A percentile compares a stretch with the other conserved stretches of the same genome.
Conservation (phyloP, 108 stramenopile genomes). For the Mayamaea pseudoterrestris region DNA sequence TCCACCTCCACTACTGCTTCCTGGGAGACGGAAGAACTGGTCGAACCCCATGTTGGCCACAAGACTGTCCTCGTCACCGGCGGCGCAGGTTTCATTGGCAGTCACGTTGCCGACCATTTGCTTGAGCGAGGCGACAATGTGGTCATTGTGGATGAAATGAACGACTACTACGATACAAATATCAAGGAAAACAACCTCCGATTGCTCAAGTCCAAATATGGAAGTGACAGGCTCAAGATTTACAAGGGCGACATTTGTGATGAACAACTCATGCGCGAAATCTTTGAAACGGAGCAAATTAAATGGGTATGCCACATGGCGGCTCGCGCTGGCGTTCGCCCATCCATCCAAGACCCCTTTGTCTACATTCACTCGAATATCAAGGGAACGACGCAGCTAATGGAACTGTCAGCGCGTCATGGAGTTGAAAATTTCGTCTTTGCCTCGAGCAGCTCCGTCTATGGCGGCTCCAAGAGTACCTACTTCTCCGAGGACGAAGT, state of each 20-base stretch:
- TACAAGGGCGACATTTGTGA: conserved; percentile 92
- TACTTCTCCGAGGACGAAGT: conserved; percentile 82
- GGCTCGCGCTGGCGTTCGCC: conserved; percentile 88
- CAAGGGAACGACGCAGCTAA: conserved; percentile 87
- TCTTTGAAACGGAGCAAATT: conserved; percentile 54
- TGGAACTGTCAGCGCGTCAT: conserved; percentile 78
- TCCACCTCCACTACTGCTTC: no score
- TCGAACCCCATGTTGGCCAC: conserved; percentile 33
- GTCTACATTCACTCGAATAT: conserved; percentile 97
- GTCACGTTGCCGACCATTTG: conserved; percentile 55
- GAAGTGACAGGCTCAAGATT: conserved; percentile 27
- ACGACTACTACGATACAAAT: conserved; percentile 82
- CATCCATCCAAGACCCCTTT: conserved; percentile 93
- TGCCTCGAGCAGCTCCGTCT: conserved; percentile 91
- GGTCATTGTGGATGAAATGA: conserved; percentile 88
- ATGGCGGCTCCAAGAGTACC: conserved; percentile 81
- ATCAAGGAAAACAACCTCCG: conserved; percentile 73
- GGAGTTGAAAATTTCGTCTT: conserved; percentile 92
- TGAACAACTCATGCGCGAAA: conserved; percentile 49
- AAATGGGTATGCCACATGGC: conserved; percentile 88
- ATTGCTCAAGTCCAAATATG: conserved; percentile 23
- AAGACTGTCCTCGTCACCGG: conserved; percentile 87
- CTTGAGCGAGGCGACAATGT: conserved; percentile 79
- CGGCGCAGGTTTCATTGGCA: conserved; percentile 87
- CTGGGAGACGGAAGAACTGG: conserved; percentile 3